Evolutionary conservation across 225 moss, liverwort and hornwort genomes (phyloP), one percentile per base, ranked within the genome.

Genomic region (Pseudoscleropodium purum): DNA sequence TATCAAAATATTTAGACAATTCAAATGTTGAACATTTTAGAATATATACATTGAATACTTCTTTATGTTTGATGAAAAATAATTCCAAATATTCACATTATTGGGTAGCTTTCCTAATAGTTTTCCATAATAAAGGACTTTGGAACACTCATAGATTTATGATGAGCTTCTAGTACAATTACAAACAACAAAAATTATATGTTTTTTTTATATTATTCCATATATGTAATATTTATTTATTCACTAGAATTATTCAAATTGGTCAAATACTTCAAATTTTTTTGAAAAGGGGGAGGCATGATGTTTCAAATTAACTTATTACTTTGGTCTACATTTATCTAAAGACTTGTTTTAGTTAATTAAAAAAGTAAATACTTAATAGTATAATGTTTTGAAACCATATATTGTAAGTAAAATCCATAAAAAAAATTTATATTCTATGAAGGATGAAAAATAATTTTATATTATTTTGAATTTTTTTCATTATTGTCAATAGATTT

Each of bases 281-380:
- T 34, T 16, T 52, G 5, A 9, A 3, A 9, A 18, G 18, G 4
- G 2, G 5, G 33, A 5, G 2, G 5, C 56, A 2, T 0, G 6
- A 64, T 31, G 18, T 66, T 68, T 68, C 7, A 13, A 13, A 68
- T 68, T 68, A 37, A 68, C n/a, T 68, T 68, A 21, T 68, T 68
- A 37, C n/a, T n/a, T 23, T n/a, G 24, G 12, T 69, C 13, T 23
- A 23, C 6, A 68, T 68, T 65, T 24, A 24, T 24, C n/a, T 24
- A n/a, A 24, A 69, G 4, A 24, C 2, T 20, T 39, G 7, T 69
- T 67, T n/a, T 23, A 69, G 23, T n/a, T 13, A n/a, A 69, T n/a
- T n/a, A n/a, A 37, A 67, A 19, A 67, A 36, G 6, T 20, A 11
- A 67, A 67, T 19, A 67, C 20, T 36, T 36, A 18, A 36, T 67